Conservation (phyloP, 768 basidiomycete species). For the Leccinum rimulosum region DNA sequence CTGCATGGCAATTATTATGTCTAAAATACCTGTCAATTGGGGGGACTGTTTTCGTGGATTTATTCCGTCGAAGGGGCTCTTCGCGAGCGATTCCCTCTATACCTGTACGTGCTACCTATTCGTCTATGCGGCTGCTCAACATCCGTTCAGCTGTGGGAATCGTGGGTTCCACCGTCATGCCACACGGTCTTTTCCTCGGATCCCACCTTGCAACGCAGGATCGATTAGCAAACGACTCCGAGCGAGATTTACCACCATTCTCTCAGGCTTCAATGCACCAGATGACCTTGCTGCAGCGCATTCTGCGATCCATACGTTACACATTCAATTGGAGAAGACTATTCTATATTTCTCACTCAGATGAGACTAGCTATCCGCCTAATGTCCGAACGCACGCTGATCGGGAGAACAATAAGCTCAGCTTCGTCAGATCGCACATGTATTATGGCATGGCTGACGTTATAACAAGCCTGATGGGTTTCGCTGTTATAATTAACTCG, state of each 20-base stretch:
- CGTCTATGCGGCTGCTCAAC: slow-evolving; percentile 45
- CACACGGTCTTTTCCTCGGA: slow-evolving; percentile 88
- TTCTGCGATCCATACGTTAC: slow-evolving; percentile 9
- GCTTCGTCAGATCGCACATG: slow-evolving; percentile 61
- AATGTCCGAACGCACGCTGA: slow-evolving; percentile 48
- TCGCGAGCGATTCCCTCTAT: slow-evolving; percentile 57
- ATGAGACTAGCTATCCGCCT: slow-evolving; percentile 17
- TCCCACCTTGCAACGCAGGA: slow-evolving; percentile 85
- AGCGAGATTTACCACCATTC: slow-evolving; percentile 17
- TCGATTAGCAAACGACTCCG: slow-evolving; percentile 42
- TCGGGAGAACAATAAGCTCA: slow-evolving; percentile 51
- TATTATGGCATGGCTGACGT: slow-evolving; percentile 68
- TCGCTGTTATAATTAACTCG: slow-evolving; percentile 88
- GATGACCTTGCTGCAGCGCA: slow-evolving; percentile 24
- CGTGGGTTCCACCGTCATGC: slow-evolving; percentile 87
- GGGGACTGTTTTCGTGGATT: slow-evolving; percentile 70
- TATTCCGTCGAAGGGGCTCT: slow-evolving; percentile 67
- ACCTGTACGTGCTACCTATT: slow-evolving; percentile 47
- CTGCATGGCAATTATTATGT: slow-evolving; percentile 75
- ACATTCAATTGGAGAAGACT: slow-evolving; percentile 13
- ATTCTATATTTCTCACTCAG: slow-evolving; percentile 26
- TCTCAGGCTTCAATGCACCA: neutral
- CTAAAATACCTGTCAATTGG: slow-evolving; percentile 72
- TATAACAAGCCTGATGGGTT: slow-evolving; percentile 65
- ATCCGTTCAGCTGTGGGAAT: slow-evolving; percentile 59